phyloP scores from a whole-genome alignment of 164 flowering plant species.

The Aristolochia fimbriata region DNA sequence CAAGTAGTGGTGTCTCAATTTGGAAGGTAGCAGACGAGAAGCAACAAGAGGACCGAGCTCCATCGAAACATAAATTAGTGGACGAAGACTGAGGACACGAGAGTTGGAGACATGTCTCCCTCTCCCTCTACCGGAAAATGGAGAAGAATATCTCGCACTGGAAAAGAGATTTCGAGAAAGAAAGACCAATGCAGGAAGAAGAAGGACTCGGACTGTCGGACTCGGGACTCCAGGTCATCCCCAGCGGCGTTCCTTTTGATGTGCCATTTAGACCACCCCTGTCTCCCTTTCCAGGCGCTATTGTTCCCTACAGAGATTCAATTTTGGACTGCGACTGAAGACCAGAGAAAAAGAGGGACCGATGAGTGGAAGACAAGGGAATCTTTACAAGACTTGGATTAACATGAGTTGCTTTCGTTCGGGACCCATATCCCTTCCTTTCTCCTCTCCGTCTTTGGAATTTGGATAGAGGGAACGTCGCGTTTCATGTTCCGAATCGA shows the following conservation, averaged over 20 bases:
- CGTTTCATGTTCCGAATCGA: too few relatives aligned
- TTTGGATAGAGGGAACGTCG: too few relatives aligned
- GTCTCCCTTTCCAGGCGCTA: neutral
- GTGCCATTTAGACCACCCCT: neutral
- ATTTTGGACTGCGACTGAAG: neutral
- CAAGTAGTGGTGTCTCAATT: too few relatives aligned
- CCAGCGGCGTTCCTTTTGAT: neutral
- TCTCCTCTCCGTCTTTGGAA: constrained; percentile 1
- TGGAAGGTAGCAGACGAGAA: too few relatives aligned
- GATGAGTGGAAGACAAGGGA: neutral
- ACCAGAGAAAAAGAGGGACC: neutral
- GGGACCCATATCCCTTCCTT: neutral
- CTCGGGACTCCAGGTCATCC: too few relatives aligned
- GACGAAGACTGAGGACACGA: too few relatives aligned
- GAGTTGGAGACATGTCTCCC: too few relatives aligned
- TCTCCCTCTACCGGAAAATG: neutral
- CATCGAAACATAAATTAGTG: too few relatives aligned
- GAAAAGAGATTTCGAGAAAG: neutral
- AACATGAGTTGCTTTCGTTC: too few relatives aligned
- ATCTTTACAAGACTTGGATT: neutral
- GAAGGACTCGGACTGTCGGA: too few relatives aligned
- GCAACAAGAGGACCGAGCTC: too few relatives aligned
- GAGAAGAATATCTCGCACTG: neutral
- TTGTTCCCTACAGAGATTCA: constrained; percentile 1
- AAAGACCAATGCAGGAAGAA: neutral